Conservation (phyloP, 352 stramenopile genomes). For the Phytopythium oedochilum region DNA sequence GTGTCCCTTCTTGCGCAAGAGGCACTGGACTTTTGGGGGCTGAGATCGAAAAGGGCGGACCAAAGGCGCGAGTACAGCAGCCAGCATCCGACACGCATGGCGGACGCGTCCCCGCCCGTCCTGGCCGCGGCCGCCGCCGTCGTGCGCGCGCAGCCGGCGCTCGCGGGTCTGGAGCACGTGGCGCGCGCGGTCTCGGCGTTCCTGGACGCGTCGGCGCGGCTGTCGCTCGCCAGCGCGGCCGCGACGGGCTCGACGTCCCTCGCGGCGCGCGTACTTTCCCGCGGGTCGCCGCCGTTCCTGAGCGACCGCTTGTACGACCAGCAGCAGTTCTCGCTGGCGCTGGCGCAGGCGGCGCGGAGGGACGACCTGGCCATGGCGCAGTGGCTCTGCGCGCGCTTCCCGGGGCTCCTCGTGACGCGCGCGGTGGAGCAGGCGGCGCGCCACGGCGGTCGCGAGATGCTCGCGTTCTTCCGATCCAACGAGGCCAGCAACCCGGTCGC, state of each 20-base stretch:
- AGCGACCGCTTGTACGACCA: constrained; percentile 15
- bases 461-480: constrained; percentile 4
- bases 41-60: too few species aligned
- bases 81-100: background rate
- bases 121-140: constrained; percentile 9
- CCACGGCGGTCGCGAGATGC: background rate
- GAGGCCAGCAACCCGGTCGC: constrained; percentile 12
- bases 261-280: constrained; percentile 7
- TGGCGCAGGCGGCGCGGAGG: constrained; percentile 11
- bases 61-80: background rate
- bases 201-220: constrained; percentile 15
- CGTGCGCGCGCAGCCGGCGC: constrained; percentile 9
- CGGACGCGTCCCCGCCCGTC: background rate
- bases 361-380: constrained; percentile 11
- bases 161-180: constrained; percentile 16
- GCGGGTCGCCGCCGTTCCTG: background rate
- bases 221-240: constrained; percentile 14
- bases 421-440: constrained; percentile 18
- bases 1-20: too few species aligned
- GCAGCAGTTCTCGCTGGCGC: constrained; percentile 15
- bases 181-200: constrained; percentile 12
- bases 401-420: constrained; percentile 9
- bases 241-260: constrained; percentile 12
- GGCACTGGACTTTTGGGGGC: too few species aligned
- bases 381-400: constrained; percentile 22